Evolutionary conservation across 2,329 filamentous ascomycete genomes (phyloP).

Genomic region (Emergomyces pasteurianus): DNA sequence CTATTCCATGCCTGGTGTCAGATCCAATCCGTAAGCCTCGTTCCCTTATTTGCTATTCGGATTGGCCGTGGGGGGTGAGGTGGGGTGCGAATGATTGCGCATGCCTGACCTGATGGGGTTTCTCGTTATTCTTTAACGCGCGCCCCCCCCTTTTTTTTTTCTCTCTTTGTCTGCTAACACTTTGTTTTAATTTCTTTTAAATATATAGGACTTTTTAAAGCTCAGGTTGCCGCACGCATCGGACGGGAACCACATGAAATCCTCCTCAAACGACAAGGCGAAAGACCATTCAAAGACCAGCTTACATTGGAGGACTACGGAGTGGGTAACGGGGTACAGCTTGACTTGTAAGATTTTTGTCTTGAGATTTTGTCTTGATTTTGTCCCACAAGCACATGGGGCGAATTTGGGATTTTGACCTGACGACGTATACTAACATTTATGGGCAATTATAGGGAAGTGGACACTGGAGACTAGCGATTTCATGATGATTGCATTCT

Average conservation of each 20-base stretch:
- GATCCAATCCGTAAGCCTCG: constrained; percentile 55
- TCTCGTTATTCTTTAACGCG: too few relatives aligned
- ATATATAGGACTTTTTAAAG: constrained; percentile 59
- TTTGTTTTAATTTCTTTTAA: neutral
- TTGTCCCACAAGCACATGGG: neutral
- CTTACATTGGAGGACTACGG: constrained; percentile 83
- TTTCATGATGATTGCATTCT: constrained; percentile 1
- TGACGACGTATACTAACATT: constrained; percentile 15
- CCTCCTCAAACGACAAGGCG: constrained; percentile 79
- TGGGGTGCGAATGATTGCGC: neutral
- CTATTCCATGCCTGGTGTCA: constrained; percentile 75
- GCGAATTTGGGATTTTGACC: neutral
- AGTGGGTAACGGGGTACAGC: constrained; percentile 72
- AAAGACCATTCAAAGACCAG: constrained; percentile 86
- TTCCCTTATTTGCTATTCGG: neutral
- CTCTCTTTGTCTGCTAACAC: constrained; percentile 4
- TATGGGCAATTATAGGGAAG: constrained; percentile 24
- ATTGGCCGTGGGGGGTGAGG: neutral
- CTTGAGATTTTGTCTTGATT: neutral
- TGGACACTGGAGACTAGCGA: constrained; percentile 35
- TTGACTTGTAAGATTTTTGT: constrained; percentile 31
- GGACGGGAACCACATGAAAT: constrained; percentile 86
- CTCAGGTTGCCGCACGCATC: constrained; percentile 79
- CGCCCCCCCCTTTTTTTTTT: neutral
- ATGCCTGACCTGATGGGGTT: neutral